Percentiles rank a stretch among this genome's conserved stretches.
These are phyloP conservation scores for Wickerhamiella brachini DNA, from an alignment of 805 yeast genomes.

Conservation along the genomic window DNA sequence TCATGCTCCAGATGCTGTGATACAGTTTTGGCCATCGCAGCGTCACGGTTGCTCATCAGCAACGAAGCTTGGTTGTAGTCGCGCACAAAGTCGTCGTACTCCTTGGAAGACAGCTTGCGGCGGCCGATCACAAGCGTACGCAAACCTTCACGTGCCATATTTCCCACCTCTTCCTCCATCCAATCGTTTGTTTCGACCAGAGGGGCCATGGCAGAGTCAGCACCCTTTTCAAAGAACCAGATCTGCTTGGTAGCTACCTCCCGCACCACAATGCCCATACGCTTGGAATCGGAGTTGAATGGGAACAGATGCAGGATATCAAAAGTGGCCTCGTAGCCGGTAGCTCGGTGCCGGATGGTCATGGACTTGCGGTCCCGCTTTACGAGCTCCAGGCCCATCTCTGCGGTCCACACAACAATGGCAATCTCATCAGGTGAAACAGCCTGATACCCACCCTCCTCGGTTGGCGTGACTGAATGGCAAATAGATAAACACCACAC, in stretches of 20 bases:
- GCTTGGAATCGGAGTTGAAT: conserved; percentile 84
- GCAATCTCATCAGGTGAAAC: conserved; percentile 99
- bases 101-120: conserved; percentile 42
- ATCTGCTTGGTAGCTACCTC: conserved; percentile 45
- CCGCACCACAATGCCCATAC: conserved; percentile 84
- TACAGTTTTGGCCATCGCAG: conserved; percentile 54
- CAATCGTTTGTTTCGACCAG: conserved; percentile 84
- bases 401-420: conserved; percentile 80
- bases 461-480: conserved; percentile 92
- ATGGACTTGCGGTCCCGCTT: conserved; percentile 73
- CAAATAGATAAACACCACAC: conserved; percentile 80
- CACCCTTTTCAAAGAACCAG: conserved; percentile 89
- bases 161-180: conserved; percentile 94
- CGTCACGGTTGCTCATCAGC: conserved; percentile 69
- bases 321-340: conserved; percentile 36
- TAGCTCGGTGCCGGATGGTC: conserved; percentile 47
- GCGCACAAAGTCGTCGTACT: conserved; percentile 48
- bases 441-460: conserved; percentile 75
- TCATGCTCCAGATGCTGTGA: conserved; percentile 62
- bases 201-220: conserved; percentile 81
- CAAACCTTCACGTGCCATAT: conserved; percentile 97
- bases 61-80: conserved; percentile 62
- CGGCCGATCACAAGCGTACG: conserved; percentile 92
- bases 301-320: conserved; percentile 80
- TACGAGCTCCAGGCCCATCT: conserved; percentile 66